These are phyloP conservation scores for Thermothielavioides terrestris DNA, from an alignment of 495 filamentous ascomycete species.

Conservation along the genomic window DNA sequence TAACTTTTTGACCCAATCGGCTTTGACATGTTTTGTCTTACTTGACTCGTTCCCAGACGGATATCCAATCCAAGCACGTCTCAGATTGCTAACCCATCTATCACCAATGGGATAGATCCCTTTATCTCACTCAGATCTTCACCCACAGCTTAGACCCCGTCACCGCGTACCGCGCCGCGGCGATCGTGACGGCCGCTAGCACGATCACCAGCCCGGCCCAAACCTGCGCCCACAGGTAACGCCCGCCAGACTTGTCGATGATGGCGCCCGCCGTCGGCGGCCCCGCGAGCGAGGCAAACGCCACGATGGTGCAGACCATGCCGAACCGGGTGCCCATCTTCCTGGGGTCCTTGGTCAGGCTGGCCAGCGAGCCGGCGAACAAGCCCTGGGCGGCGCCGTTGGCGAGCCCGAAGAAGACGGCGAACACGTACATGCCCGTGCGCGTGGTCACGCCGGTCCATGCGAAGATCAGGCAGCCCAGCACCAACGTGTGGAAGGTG, in stretches of 20 bases:
- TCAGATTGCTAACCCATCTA: background rate
- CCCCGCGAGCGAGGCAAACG: constrained; percentile 35
- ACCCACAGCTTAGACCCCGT: constrained; percentile 20
- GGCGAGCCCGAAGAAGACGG: constrained; percentile 33
- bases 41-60: background rate
- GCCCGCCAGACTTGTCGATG: constrained; percentile 29
- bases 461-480: constrained; percentile 28
- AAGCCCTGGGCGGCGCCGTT: constrained; percentile 33
- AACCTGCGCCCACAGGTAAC: constrained; percentile 33
- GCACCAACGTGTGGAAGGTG: constrained; percentile 20
- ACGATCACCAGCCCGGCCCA: constrained; percentile 34
- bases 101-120: background rate
- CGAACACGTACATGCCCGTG: constrained; percentile 35
- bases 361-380: constrained; percentile 31
- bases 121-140: constrained; percentile 19
- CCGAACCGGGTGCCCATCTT: constrained; percentile 40
- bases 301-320: constrained; percentile 35
- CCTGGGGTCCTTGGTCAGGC: constrained; percentile 30
- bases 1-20: background rate
- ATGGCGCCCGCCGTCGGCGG: constrained; percentile 39
- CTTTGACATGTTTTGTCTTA: background rate
- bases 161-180: constrained; percentile 8
- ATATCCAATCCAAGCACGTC: background rate
- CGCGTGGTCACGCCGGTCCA: constrained; percentile 32
- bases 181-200: constrained; percentile 17